phyloP scores from a whole-genome alignment of 2,329 filamentous ascomycete genomes.

The Arachnomyces sp. region DNA sequence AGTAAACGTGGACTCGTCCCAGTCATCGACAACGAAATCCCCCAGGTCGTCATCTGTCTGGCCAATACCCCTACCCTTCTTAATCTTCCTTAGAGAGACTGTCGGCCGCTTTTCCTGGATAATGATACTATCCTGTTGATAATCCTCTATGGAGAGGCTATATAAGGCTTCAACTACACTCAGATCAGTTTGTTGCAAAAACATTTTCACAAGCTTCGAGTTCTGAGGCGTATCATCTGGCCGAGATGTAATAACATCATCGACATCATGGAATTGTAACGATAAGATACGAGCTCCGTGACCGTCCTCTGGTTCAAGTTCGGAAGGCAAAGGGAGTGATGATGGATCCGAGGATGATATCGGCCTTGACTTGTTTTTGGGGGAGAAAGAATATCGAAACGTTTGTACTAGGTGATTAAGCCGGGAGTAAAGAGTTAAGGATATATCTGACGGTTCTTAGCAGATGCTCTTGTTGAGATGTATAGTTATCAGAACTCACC shows the following conservation, averaged over 20 bases:
- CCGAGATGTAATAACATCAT: constrained; percentile 13
- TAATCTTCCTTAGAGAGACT: no score
- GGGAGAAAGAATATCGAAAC: constrained; percentile 23
- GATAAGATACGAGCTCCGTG: constrained; percentile 19
- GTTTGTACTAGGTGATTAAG: constrained; percentile 25
- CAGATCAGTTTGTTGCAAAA: constrained; percentile 25
- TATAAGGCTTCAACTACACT: constrained; percentile 30
- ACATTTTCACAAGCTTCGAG: constrained; percentile 28
- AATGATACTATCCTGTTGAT: no score
- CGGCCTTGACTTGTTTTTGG: constrained; percentile 15
- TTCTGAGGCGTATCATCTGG: constrained; percentile 14
- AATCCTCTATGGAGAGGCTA: neutral
- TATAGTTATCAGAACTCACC: constrained; percentile 20
- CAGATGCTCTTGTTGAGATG: constrained; percentile 4
- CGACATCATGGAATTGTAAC: constrained; percentile 27
- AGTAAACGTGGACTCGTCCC: constrained; percentile 21
- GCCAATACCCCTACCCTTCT: constrained; percentile 1
- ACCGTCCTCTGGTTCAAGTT: constrained; percentile 6
- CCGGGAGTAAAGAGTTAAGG: constrained; percentile 34
- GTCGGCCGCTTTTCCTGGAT: no score
- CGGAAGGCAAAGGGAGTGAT: constrained; percentile 21
- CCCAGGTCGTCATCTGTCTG: constrained; percentile 8
- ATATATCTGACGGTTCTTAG: constrained; percentile 23
- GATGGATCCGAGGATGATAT: constrained; percentile 26
- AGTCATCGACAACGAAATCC: constrained; percentile 33